Evolutionary conservation across 2,329 filamentous ascomycete species (phyloP), one percentile per base, ranked within the genome.

Genomic region (Teratosphaeria zuluensis): DNA sequence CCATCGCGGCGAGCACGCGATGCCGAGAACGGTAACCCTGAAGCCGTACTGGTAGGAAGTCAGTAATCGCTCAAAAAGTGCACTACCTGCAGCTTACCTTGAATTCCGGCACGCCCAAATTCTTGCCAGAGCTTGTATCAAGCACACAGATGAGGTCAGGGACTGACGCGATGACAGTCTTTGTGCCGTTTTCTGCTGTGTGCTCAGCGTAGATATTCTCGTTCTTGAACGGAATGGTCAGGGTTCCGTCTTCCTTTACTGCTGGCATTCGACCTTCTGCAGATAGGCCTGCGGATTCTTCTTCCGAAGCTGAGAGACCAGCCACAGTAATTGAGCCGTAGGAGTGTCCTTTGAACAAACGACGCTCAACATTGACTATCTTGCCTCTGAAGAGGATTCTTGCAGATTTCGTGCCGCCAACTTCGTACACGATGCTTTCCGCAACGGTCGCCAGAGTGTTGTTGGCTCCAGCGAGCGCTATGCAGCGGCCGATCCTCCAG

Each of bases 201-300:
- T 74, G 71, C 58, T 74, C 69, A 0, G 81, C 85, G n/a, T 81
- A 81, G 52, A 89, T 85, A 65, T 88, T 89, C 67, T 89, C 85
- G 69, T 89, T 89, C 73, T 88, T 88, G 75, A 88, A 88, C 0
- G 85, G 85, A 54, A 89, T 84, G 67, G 82, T 85, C 67, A 87
- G 72, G 32, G 69, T 73, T 0, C 83, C 83, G 6, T 66, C 70
- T 28, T 51, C 67, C 60, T 68, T 79, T 73, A 71, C 63, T 7
- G 72, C 64, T 3, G 65, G 56, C 51, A 68, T 61, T 5, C 63
- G 63, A 11, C 65, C 62, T 31, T 62, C 57, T 9, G 56, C 51
- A 11, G 57, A 48, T 4, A 42, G 35, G 24, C 56, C 57, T 62
- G 70, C 69, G 24, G 80, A 68, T 59, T 70, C 59, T 12, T 75